A percentile compares a stretch with the other conserved stretches of the same genome.
Conservation (phyloP, 768 basidiomycete species). For the Obba rivulosa region DNA sequence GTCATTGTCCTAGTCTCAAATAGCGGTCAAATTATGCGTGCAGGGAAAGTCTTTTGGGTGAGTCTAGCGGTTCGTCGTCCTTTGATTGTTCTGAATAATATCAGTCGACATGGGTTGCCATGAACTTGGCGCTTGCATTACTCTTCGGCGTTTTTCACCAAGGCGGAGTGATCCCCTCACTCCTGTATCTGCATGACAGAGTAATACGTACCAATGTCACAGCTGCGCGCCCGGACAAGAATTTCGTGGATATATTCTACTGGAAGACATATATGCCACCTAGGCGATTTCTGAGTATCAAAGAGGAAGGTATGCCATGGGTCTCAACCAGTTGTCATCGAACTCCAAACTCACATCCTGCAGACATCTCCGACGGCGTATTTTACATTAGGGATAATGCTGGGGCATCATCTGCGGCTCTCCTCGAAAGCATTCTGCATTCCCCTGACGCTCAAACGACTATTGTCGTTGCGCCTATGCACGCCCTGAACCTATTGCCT, state of each 20-base stretch:
- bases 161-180: constrained; percentile 37
- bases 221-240: background rate
- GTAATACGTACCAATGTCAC: constrained; percentile 7
- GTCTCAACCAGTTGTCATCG: background rate
- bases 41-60: constrained; percentile 29
- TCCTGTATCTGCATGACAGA: constrained; percentile 25
- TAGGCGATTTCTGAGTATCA: constrained; percentile 28
- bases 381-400: constrained; percentile 25
- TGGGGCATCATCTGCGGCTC: constrained; percentile 17
- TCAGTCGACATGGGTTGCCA: constrained; percentile 24
- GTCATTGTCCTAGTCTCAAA: constrained; percentile 25
- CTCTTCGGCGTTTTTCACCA: constrained; percentile 36
- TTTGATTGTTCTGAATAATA: background rate
- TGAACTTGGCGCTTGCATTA: constrained; percentile 24
- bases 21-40: constrained; percentile 18
- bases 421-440: constrained; percentile 11
- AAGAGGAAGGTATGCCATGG: constrained; percentile 17
- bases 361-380: constrained; percentile 22
- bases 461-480: constrained; percentile 26
- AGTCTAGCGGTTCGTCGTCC: background rate
- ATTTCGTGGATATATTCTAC: constrained; percentile 20
- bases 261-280: constrained; percentile 41
- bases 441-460: constrained; percentile 11
- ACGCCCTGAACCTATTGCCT: constrained; percentile 21
- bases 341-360: background rate